phyloP scores from a whole-genome alignment of 2,329 filamentous ascomycete genomes.

The Alternaria angustiovoidea region DNA sequence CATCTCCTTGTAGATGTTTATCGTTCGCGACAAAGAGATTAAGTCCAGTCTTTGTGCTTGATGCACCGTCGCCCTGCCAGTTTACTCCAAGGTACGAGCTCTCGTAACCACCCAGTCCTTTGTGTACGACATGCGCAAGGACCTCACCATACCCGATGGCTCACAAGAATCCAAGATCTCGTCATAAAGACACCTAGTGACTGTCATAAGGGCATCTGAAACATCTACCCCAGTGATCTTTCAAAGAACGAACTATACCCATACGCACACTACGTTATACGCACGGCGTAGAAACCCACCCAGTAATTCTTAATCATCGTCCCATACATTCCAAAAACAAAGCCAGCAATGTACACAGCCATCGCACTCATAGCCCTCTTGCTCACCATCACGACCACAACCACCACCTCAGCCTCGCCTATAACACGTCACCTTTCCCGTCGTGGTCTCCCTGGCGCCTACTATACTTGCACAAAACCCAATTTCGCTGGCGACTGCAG shows the following conservation, averaged over 20 bases:
- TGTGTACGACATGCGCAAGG: background rate
- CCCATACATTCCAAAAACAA: background rate
- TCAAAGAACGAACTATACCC: constrained; percentile 9
- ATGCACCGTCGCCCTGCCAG: background rate
- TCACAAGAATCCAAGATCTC: constrained; percentile 5
- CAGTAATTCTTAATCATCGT: constrained; percentile 15
- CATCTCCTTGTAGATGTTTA: constrained; percentile 32
- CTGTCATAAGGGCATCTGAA: constrained; percentile 6
- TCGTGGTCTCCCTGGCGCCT: constrained; percentile 47
- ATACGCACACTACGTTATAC: constrained; percentile 21
- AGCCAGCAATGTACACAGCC: constrained; percentile 10
- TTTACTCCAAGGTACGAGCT: constrained; percentile 9
- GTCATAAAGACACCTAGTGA: constrained; percentile 1
- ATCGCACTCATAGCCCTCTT: constrained; percentile 18
- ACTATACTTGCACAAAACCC: constrained; percentile 41
- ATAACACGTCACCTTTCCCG: constrained; percentile 22
- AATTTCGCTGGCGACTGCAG: constrained; percentile 42
- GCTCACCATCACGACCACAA: constrained; percentile 19
- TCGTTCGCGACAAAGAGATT: constrained; percentile 31
- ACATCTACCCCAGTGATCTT: background rate
- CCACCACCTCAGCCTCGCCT: constrained; percentile 11
- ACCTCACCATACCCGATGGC: background rate
- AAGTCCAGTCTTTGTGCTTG: constrained; percentile 16
- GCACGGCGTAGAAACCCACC: background rate
- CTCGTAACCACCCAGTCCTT: background rate